Evolutionary conservation across 768 basidiomycete species (phyloP), one percentile per base, ranked within the genome.

Genomic region (Leccinum pellstonianum): DNA sequence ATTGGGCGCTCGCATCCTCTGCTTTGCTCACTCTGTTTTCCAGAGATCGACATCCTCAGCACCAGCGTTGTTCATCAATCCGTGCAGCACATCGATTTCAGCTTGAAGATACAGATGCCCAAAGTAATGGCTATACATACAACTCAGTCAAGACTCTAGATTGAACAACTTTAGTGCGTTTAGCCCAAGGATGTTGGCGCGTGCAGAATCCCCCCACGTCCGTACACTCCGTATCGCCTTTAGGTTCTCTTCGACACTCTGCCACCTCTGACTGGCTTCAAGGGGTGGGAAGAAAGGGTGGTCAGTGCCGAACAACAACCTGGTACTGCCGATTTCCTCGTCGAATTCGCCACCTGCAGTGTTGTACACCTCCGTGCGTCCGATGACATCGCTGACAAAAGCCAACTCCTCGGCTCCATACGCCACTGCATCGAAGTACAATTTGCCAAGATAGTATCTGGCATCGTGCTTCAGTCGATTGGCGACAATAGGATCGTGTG

Each of bases 31-130:
- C 35, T 35, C n/a, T 14, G 31, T 48, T 33, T 49, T 33, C 19
- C 73, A 95, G 95, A 94, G 69, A 88, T 99, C 66, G 97, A 99
- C 72, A 95, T 98, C 68, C 67, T 97, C 73, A 91, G 95, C 77
- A 95, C 93, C 46, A 95, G 92, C 61, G 83, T 80, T 9, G 91
- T 95, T 25, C 94, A 95, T 66, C 93, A 98, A 74, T 92, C 91
- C 2, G 93, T 92, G 25, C 92, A 86, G 64, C 95, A 97, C 69
- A 87, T 98, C 62, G 97, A 98, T 73, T 99, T 95, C 73, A 97
- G 94, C 68, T 80, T 99, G 68, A 98, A 98, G 83, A 88, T 98
- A 62, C 94, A 95, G 75, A 82, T 81, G n/a, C 65, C 82, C 84
- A 10, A 79, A 79, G 64, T 70, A 68, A 69, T 57, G 47, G 52